Conservation (phyloP, 371 early-diverging fungal species). For the Mucor circinelloides region DNA sequence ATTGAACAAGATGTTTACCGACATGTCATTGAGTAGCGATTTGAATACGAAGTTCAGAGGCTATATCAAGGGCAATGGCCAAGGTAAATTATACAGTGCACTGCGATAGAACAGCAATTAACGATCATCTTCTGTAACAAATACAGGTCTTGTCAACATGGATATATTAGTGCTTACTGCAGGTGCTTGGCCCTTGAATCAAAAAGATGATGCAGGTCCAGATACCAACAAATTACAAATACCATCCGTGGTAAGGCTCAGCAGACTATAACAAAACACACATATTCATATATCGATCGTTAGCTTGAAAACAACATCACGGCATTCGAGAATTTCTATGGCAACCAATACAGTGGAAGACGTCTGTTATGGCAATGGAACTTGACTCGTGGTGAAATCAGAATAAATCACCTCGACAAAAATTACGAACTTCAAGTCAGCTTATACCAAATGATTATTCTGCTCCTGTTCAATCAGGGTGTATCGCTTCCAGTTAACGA, state of each 20-base stretch:
- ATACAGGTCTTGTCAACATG: constrained; percentile 63
- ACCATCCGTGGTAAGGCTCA: constrained; percentile 62
- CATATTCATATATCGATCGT: not conserved
- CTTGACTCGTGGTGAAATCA: constrained; percentile 79
- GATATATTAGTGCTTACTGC: constrained; percentile 80
- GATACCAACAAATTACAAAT: constrained; percentile 55
- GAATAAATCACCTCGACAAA: constrained; percentile 67
- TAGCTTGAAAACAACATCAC: constrained; percentile 72
- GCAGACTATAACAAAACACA: not conserved
- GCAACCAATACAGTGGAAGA: constrained; percentile 76
- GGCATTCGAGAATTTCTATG: constrained; percentile 79
- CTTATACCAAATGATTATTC: constrained; percentile 74
- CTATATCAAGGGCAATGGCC: constrained; percentile 44
- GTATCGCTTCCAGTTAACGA: constrained; percentile 49
- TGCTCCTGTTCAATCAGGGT: constrained; percentile 72
- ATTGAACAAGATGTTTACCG: constrained; percentile 91
- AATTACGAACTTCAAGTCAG: constrained; percentile 85
- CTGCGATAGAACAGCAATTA: not conserved
- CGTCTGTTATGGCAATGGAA: constrained; percentile 88
- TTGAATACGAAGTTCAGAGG: constrained; percentile 58
- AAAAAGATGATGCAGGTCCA: constrained; percentile 52
- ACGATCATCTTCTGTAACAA: not conserved
- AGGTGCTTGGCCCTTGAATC: constrained; percentile 89
- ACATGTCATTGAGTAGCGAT: constrained; percentile 86
- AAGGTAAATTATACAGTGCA: constrained; percentile 37